phyloP scores from a whole-genome alignment of 2,329 filamentous ascomycete species.

The Fusarium odoratissimum region DNA sequence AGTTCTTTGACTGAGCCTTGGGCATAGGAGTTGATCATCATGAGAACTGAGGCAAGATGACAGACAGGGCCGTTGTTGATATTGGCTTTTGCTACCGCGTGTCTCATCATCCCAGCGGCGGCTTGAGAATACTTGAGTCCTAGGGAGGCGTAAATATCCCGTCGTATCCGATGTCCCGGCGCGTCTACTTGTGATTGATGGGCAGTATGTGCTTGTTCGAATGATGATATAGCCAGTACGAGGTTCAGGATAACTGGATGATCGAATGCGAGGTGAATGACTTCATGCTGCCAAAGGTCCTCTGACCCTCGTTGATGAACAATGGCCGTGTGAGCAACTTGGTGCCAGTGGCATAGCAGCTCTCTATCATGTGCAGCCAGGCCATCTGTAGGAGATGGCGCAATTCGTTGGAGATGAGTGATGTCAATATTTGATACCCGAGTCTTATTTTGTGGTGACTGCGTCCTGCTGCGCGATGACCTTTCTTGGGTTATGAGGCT shows the following conservation, averaged over 20 bases:
- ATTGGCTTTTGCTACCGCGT: neutral
- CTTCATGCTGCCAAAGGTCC: neutral
- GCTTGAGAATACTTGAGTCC: neutral
- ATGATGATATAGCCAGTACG: neutral
- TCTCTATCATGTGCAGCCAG: neutral
- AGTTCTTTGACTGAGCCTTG: neutral
- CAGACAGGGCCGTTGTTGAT: neutral
- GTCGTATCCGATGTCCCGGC: neutral
- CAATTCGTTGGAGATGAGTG: neutral
- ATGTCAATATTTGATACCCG: neutral
- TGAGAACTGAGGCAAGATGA: constrained; percentile 1
- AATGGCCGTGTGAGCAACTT: neutral
- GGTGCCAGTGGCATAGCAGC: neutral
- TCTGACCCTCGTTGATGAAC: neutral
- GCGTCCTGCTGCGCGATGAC: neutral
- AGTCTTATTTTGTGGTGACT: neutral
- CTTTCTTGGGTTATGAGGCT: neutral
- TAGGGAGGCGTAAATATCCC: neutral
- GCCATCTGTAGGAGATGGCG: neutral
- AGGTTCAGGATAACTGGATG: constrained; percentile 2
- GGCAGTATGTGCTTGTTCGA: neutral
- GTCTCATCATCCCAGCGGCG: neutral
- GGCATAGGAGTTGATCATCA: constrained; percentile 10
- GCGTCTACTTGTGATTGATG: neutral
- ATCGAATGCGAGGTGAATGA: neutral